A percentile compares a stretch with the other conserved stretches of the same genome.
These are phyloP conservation scores for Musa beccarii DNA, from an alignment of 176 grass and related monocot species.

Conservation along the genomic window DNA sequence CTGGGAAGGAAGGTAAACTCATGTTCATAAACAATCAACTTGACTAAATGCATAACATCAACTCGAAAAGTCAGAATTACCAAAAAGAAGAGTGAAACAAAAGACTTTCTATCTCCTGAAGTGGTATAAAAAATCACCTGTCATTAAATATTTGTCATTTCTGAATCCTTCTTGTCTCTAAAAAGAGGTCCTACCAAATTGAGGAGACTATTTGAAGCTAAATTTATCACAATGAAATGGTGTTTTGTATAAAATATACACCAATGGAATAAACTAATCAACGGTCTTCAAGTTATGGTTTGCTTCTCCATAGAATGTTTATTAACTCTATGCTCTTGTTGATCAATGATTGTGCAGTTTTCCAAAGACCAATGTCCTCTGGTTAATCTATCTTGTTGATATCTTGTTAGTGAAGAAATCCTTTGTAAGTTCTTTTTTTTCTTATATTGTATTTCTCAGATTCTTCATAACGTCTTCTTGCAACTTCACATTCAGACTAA, in stretches of 20 bases:
- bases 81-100: not conserved
- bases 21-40: not conserved
- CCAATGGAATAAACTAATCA: too few relatives aligned
- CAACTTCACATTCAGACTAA: not conserved
- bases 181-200: not conserved
- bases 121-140: not conserved
- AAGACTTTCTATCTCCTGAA: not conserved
- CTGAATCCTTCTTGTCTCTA: not conserved
- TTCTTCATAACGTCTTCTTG: not conserved
- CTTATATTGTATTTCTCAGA: conserved; percentile 1
- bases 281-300: too few relatives aligned
- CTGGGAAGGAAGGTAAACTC: conserved; percentile 72
- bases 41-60: not conserved
- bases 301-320: too few relatives aligned
- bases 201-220: not conserved
- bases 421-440: conserved; percentile 42
- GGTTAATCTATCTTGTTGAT: conserved; percentile 90
- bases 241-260: not conserved
- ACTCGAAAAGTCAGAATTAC: not conserved
- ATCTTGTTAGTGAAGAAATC: conserved; percentile 64
- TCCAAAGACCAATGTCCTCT: conserved; percentile 79
- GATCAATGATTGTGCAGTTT: conserved; percentile 40
- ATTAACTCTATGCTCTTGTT: not conserved
- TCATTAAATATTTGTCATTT: not conserved
- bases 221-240: not conserved